phyloP scores from a whole-genome alignment of 208 protist species.

The Naegleria fowleri region DNA sequence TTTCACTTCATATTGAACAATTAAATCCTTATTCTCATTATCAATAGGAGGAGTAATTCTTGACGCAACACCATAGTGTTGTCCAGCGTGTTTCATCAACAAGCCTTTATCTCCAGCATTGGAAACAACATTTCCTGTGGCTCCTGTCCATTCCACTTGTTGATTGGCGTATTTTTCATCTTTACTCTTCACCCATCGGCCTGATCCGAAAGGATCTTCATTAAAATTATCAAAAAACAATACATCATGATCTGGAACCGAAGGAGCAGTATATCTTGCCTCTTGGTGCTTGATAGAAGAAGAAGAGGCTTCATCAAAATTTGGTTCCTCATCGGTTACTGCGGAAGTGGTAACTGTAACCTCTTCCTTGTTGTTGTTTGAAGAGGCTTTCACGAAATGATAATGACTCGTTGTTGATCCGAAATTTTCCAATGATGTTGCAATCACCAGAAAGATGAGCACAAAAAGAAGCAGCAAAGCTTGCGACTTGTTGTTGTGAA shows the following conservation, averaged over 20 bases:
- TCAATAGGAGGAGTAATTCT: conserved; percentile 65
- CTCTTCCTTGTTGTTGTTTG: too few relatives aligned
- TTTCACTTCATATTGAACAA: conserved; percentile 85
- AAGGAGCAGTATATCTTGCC: neutral
- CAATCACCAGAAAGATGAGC: too few relatives aligned
- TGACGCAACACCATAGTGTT: neutral
- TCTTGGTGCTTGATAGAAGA: too few relatives aligned
- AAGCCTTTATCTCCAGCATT: neutral
- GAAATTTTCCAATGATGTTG: too few relatives aligned
- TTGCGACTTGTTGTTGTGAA: too few relatives aligned
- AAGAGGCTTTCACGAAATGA: too few relatives aligned
- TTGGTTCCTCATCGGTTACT: too few relatives aligned
- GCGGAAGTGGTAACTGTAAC: too few relatives aligned
- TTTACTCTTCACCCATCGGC: neutral
- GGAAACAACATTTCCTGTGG: neutral
- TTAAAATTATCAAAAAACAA: conserved; percentile 27
- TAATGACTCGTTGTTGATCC: too few relatives aligned
- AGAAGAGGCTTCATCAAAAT: too few relatives aligned
- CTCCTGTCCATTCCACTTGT: neutral
- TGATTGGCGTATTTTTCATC: neutral
- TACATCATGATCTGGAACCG: neutral
- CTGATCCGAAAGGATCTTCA: neutral
- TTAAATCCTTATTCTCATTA: conserved; percentile 70
- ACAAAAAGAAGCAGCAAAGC: too few relatives aligned
- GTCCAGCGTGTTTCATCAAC: neutral